Conservation (phyloP, 305 asterid genomes). For the Fraxinus latifolia region DNA sequence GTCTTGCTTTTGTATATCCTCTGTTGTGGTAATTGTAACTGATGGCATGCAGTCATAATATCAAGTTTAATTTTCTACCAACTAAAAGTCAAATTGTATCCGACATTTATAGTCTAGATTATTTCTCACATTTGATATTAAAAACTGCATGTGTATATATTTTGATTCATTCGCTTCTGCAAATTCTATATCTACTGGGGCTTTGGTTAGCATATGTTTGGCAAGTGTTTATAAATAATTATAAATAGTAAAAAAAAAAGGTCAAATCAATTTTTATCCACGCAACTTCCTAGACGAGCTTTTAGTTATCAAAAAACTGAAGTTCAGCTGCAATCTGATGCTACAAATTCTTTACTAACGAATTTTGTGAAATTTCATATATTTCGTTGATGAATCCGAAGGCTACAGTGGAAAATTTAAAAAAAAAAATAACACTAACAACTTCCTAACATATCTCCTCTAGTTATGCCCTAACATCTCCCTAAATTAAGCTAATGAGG, state of each 20-base stretch:
- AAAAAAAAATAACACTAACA: not conserved
- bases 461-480: not conserved
- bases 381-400: not conserved
- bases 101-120: not conserved
- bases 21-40: not conserved
- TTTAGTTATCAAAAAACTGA: not conserved
- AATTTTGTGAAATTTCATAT: not conserved
- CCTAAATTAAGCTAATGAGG: not conserved
- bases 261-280: not conserved
- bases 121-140: not conserved
- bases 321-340: not conserved
- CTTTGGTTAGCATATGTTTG: not conserved
- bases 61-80: not conserved
- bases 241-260: not conserved
- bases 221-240: not conserved
- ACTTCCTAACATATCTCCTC: not conserved
- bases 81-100: not conserved
- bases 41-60: not conserved
- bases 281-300: not conserved
- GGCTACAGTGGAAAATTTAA: not conserved
- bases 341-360: not conserved
- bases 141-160: not conserved
- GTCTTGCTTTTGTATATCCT: slow-evolving; percentile 11
- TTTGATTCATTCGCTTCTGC: slow-evolving; percentile 10
- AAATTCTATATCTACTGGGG: slow-evolving; percentile 11